phyloP scores from a whole-genome alignment of 805 yeast genomes.

The Kockiozyma suomiensis region DNA sequence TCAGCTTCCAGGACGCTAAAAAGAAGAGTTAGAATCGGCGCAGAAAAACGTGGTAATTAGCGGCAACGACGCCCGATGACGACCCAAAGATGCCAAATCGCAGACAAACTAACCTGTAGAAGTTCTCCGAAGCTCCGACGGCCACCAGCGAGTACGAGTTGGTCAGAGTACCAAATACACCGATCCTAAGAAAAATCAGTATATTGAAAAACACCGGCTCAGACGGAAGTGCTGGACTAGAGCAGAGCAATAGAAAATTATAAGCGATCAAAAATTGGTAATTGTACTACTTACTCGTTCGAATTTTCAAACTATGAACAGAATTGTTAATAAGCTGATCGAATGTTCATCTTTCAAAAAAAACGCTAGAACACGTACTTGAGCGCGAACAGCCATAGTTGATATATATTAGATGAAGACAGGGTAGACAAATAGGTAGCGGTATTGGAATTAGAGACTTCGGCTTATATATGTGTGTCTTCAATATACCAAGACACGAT shows the following conservation, averaged over 20 bases:
- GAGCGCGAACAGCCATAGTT: slow-evolving; percentile 43
- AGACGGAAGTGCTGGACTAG: no score
- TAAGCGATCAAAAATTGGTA: no score
- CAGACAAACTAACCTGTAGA: slow-evolving; percentile 48
- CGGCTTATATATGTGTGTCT: no score
- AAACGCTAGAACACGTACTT: slow-evolving; percentile 33
- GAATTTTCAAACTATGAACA: slow-evolving; percentile 66
- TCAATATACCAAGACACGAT: not conserved
- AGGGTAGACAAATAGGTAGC: no score
- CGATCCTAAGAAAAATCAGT: slow-evolving; percentile 52
- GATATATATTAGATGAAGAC: not conserved
- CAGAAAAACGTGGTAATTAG: not conserved
- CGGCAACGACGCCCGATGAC: not conserved
- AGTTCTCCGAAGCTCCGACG: slow-evolving; percentile 89
- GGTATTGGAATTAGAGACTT: no score
- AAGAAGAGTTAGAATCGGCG: slow-evolving; percentile 37
- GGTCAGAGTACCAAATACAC: slow-evolving; percentile 92
- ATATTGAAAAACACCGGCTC: not conserved
- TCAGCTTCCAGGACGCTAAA: slow-evolving; percentile 97
- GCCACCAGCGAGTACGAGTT: slow-evolving; percentile 96
- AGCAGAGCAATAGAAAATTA: no score
- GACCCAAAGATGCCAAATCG: not conserved
- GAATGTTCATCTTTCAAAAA: not conserved
- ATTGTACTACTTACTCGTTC: slow-evolving; percentile 52
- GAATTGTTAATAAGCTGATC: slow-evolving; percentile 21